A percentile compares a stretch with the other conserved stretches of the same genome.
Evolutionary conservation across 768 basidiomycete species (phyloP).

Genomic region (Hemileccinum rubropunctum): DNA sequence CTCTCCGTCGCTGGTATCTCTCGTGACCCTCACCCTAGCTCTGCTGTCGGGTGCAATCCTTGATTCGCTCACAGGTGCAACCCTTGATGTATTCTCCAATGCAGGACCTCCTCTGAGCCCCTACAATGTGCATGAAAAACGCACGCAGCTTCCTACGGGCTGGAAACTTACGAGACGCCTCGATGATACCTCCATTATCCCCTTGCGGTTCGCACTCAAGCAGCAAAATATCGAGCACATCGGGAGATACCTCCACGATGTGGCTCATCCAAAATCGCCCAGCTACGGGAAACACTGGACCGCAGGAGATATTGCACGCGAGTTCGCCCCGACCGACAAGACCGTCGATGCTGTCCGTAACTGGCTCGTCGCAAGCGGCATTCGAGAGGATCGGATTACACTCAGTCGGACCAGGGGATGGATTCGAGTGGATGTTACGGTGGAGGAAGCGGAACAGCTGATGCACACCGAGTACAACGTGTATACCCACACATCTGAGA

Average conservation of each 20-base stretch:
- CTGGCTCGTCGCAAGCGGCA: conserved; percentile 28
- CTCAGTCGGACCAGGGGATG: conserved; percentile 19
- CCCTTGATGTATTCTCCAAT: conserved; percentile 8
- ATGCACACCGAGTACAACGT: conserved; percentile 34
- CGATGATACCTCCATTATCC: conserved; percentile 28
- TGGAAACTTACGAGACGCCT: conserved; percentile 40
- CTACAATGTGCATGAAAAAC: conserved; percentile 39
- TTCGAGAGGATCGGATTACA: conserved; percentile 18
- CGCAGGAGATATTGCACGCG: conserved; percentile 21
- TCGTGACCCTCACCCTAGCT: too few relatives aligned
- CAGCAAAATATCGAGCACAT: conserved; percentile 30
- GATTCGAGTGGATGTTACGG: conserved; percentile 26
- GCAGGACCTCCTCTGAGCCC: conserved; percentile 13
- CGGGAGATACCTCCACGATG: conserved; percentile 21
- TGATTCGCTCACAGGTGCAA: conserved; percentile 3
- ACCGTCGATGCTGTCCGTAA: conserved; percentile 21
- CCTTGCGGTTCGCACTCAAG: conserved; percentile 30
- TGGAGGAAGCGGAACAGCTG: conserved; percentile 32
- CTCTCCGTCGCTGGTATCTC: too few relatives aligned
- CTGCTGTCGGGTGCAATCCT: conserved; percentile 9
- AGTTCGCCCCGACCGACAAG: conserved; percentile 26
- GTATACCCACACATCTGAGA: conserved; percentile 22
- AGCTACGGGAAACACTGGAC: conserved; percentile 32
- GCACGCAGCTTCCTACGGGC: conserved; percentile 31
- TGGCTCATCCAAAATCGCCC: conserved; percentile 33